phyloP scores from a whole-genome alignment of 2,329 filamentous ascomycete species.

The Alternaria sp. region DNA sequence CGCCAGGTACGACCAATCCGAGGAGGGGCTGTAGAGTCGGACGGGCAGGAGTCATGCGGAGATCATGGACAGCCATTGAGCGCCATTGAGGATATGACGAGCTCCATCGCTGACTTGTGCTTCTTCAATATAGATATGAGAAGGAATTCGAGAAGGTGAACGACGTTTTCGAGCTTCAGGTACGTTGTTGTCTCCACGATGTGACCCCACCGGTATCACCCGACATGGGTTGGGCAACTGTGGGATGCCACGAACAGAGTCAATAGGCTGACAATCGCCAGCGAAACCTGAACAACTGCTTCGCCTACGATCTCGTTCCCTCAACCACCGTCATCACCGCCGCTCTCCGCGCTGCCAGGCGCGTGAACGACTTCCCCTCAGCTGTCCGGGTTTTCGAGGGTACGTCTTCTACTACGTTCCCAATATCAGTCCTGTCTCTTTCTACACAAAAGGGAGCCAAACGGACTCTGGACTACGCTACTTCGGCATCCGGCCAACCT shows the following conservation, averaged over 20 bases:
- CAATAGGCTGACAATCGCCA: constrained; percentile 47
- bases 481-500: constrained; percentile 8
- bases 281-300: constrained; percentile 99
- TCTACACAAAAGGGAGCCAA: not conserved
- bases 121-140: constrained; percentile 75
- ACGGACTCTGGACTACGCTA: not conserved
- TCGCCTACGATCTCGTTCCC: constrained; percentile 99
- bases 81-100: constrained; percentile 24
- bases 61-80: constrained; percentile 36
- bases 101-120: constrained; percentile 34
- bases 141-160: constrained; percentile 98
- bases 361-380: constrained; percentile 98
- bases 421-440: not conserved
- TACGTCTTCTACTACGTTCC: constrained; percentile 55
- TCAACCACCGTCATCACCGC: constrained; percentile 88
- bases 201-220: constrained; percentile 20
- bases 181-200: constrained; percentile 55
- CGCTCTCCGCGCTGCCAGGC: constrained; percentile 88
- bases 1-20: constrained; percentile 73
- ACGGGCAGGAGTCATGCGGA: constrained; percentile 20
- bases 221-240: constrained; percentile 13
- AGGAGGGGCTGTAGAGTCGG: constrained; percentile 22
- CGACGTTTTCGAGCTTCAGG: constrained; percentile 99
- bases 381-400: constrained; percentile 99
- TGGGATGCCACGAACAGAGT: not conserved